These are phyloP conservation scores for Trichocladium uniseriatum DNA, from an alignment of 495 filamentous ascomycete genomes.

Conservation along the genomic window DNA sequence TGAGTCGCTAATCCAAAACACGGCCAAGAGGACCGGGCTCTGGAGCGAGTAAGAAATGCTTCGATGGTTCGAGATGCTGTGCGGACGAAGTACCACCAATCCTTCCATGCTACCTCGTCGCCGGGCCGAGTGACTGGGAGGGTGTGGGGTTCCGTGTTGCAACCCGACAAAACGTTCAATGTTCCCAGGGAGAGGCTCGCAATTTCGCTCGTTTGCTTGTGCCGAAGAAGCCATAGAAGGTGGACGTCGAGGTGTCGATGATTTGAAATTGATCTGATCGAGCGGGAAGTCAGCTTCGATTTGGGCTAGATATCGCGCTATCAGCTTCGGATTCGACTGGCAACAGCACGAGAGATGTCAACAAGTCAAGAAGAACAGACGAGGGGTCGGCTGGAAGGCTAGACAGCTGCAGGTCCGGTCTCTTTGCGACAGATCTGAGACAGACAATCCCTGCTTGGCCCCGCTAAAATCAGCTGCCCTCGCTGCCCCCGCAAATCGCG, in stretches of 20 bases:
- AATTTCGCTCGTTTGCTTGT: background rate
- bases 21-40: background rate
- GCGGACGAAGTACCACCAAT: too few relatives aligned
- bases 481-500: slow-evolving; percentile 13
- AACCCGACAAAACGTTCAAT: background rate
- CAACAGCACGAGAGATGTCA: too few relatives aligned
- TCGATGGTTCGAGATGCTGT: too few relatives aligned
- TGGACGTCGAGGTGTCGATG: background rate
- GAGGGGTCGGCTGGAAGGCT: background rate
- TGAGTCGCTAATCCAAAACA: slow-evolving; percentile 10
- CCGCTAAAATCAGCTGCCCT: slow-evolving; percentile 2
- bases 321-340: too few relatives aligned
- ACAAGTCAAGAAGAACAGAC: too few relatives aligned
- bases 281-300: too few relatives aligned
- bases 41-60: too few relatives aligned
- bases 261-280: background rate
- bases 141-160: slow-evolving; percentile 2
- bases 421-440: slow-evolving; percentile 33
- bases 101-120: too few relatives aligned
- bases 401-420: background rate
- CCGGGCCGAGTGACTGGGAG: slow-evolving; percentile 13
- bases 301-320: background rate
- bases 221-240: background rate
- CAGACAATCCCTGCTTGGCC: slow-evolving; percentile 19
- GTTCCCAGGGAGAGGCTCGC: background rate